Conservation (phyloP, 2,329 filamentous ascomycete species). For the Parascedosporium putredinis region DNA sequence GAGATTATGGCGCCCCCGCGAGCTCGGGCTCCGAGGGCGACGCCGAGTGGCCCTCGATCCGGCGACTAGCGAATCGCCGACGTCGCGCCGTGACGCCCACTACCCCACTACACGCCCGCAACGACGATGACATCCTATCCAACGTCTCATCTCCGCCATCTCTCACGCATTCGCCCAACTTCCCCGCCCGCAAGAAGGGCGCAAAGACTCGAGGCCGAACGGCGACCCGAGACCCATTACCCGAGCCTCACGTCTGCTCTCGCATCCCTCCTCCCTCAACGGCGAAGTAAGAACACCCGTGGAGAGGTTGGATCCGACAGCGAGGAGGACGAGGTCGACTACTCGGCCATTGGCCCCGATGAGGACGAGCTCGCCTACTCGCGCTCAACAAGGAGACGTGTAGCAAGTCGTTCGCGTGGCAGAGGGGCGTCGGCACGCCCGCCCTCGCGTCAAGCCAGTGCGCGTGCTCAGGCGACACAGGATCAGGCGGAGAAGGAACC, state of each 20-base stretch:
- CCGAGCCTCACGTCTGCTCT: slow-evolving; percentile 42
- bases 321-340: slow-evolving; percentile 27
- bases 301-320: slow-evolving; percentile 32
- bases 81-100: slow-evolving; percentile 23
- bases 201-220: slow-evolving; percentile 22
- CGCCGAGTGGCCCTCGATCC: slow-evolving; percentile 41
- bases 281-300: slow-evolving; percentile 30
- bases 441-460: slow-evolving; percentile 11
- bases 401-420: slow-evolving; percentile 20
- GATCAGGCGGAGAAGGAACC: slow-evolving; percentile 14
- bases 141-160: slow-evolving; percentile 55
- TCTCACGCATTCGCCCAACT: slow-evolving; percentile 56
- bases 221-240: slow-evolving; percentile 22
- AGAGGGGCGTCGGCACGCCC: slow-evolving; percentile 17
- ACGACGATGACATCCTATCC: slow-evolving; percentile 28
- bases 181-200: slow-evolving; percentile 18
- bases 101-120: slow-evolving; percentile 22
- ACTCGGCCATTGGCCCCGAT: slow-evolving; percentile 35
- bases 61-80: slow-evolving; percentile 36
- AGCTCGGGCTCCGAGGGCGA: slow-evolving; percentile 40
- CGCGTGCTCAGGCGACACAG: slow-evolving; percentile 16
- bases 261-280: slow-evolving; percentile 41
- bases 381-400: slow-evolving; percentile 23
- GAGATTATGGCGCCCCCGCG: slow-evolving; percentile 44
- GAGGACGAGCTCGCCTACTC: slow-evolving; percentile 46